Evolutionary conservation across 257 asterid species (phyloP).

Genomic region (Solanum ahanhuiri): DNA sequence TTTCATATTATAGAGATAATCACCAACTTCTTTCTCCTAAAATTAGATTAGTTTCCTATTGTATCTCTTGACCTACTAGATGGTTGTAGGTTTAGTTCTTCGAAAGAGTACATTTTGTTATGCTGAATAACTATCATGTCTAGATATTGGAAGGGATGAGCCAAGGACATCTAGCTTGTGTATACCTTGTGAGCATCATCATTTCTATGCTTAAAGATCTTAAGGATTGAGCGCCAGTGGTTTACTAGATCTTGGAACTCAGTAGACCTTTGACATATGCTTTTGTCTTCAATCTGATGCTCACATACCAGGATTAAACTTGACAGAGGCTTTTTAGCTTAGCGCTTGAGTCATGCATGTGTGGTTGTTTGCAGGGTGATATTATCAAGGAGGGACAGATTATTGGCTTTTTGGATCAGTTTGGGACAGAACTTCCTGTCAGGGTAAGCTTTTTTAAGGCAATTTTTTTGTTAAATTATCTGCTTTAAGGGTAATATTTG

Average conservation of each 20-base stretch:
- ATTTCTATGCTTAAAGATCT: not conserved
- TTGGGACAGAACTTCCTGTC: conserved; percentile 54
- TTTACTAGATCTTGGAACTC: not conserved
- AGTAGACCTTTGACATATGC: not conserved
- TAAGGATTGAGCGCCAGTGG: not conserved
- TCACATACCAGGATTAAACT: not conserved
- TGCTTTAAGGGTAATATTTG: conserved; percentile 1
- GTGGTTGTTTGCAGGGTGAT: conserved; percentile 47
- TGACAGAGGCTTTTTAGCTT: not conserved
- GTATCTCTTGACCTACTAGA: not conserved
- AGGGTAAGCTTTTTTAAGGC: conserved; percentile 36
- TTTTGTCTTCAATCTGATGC: not conserved
- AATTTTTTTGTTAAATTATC: not conserved
- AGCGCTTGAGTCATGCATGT: not conserved
- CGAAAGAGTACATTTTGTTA: not conserved
- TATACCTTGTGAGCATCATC: not conserved
- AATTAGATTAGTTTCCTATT: not conserved
- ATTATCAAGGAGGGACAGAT: conserved; percentile 78
- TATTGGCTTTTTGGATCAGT: conserved; percentile 65
- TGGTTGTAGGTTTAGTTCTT: not conserved
- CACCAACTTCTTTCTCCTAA: not conserved
- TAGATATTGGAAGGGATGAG: not conserved
- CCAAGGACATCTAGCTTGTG: not conserved
- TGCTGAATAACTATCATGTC: not conserved
- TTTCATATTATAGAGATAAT: not conserved